phyloP scores from a whole-genome alignment of 805 yeast species.

The Soucietia sequanensis region DNA sequence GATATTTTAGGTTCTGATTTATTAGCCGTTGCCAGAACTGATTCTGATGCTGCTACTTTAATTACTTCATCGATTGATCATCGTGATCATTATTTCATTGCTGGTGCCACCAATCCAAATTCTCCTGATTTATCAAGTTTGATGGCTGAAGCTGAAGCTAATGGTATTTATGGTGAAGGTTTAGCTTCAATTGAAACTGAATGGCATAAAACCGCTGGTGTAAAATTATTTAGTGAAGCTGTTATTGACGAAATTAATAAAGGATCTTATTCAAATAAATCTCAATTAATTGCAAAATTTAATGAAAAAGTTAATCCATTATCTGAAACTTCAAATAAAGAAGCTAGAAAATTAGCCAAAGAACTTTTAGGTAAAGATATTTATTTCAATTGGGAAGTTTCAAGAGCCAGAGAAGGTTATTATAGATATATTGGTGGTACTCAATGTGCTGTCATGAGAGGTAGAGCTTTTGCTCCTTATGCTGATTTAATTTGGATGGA shows the following conservation, averaged over 20 bases:
- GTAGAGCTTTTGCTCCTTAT: constrained; percentile 91
- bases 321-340: constrained; percentile 70
- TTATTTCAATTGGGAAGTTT: constrained; percentile 91
- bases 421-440: constrained; percentile 96
- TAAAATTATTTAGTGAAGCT: constrained; percentile 88
- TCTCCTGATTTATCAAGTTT: constrained; percentile 70
- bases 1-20: constrained; percentile 89
- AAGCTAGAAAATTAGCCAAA: constrained; percentile 75
- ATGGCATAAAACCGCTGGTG: constrained; percentile 80
- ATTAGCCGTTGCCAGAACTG: constrained; percentile 90
- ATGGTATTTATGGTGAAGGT: constrained; percentile 69
- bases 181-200: constrained; percentile 73
- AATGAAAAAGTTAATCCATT: constrained; percentile 69
- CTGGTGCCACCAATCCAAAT: constrained; percentile 87
- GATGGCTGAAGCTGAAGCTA: constrained; percentile 76
- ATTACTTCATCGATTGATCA: constrained; percentile 90
- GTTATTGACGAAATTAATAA: constrained; percentile 77
- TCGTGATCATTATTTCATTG: constrained; percentile 90
- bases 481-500: constrained; percentile 99
- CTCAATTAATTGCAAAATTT: constrained; percentile 63
- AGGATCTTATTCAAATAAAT: constrained; percentile 59
- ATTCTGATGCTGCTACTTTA: constrained; percentile 96
- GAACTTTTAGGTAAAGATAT: constrained; percentile 77
- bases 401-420: constrained; percentile 95
- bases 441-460: constrained; percentile 96